phyloP scores from a whole-genome alignment of 768 basidiomycete species.

The Postia placenta region DNA sequence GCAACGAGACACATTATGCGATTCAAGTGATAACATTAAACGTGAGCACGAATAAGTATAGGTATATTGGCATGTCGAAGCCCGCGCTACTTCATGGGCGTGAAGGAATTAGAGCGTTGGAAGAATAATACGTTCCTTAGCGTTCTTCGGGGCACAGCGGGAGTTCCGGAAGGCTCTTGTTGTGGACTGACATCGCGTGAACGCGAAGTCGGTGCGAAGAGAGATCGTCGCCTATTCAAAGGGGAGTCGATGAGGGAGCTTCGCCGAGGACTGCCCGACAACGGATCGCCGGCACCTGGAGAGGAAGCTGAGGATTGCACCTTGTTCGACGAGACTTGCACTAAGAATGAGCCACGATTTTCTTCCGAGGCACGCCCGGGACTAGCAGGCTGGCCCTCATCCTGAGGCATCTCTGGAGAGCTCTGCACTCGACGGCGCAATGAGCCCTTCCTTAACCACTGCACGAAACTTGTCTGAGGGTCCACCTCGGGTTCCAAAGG shows the following conservation, averaged over 20 bases:
- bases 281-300: background rate
- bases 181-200: slow-evolving; percentile 5
- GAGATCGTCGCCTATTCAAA: slow-evolving; percentile 15
- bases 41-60: too few relatives aligned
- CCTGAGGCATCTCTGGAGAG: slow-evolving; percentile 38
- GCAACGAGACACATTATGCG: background rate
- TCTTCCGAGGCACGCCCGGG: slow-evolving; percentile 9
- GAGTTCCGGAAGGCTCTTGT: slow-evolving; percentile 1
- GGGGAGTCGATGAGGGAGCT: slow-evolving; percentile 1
- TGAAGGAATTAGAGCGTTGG: slow-evolving; percentile 16
- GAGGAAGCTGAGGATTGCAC: background rate
- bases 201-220: slow-evolving; percentile 14
- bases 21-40: background rate
- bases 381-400: slow-evolving; percentile 9
- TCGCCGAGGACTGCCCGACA: background rate
- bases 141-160: slow-evolving; percentile 8
- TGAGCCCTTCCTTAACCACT: slow-evolving; percentile 46
- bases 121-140: slow-evolving; percentile 15
- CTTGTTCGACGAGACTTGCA: background rate
- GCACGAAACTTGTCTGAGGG: slow-evolving; percentile 20
- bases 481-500: slow-evolving; percentile 13
- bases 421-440: slow-evolving; percentile 48
- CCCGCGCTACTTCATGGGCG: slow-evolving; percentile 8
- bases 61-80: background rate
- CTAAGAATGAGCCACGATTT: slow-evolving; percentile 1